Conservation (phyloP, 768 basidiomycete genomes). For the Trametes cingulata region DNA sequence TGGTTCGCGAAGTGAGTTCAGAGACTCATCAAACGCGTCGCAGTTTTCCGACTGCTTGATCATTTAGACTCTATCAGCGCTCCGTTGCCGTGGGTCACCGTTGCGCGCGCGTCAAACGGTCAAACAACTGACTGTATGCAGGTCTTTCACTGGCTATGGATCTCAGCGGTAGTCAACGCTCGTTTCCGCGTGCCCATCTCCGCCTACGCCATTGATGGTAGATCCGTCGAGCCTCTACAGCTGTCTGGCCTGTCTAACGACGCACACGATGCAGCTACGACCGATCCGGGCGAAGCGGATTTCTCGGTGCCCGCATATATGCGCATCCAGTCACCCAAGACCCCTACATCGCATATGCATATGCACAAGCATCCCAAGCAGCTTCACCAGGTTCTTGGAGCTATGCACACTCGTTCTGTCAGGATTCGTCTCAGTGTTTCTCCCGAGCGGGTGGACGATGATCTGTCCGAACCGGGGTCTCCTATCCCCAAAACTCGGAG, state of each 20-base stretch:
- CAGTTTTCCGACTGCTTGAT: not conserved
- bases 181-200: conserved; percentile 13
- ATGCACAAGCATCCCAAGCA: too few species aligned
- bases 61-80: not conserved
- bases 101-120: not conserved
- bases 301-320: not conserved
- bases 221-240: not conserved
- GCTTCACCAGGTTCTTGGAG: too few species aligned
- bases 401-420: too few species aligned
- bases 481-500: not conserved
- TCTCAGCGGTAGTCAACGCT: conserved; percentile 5
- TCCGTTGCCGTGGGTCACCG: conserved; percentile 4
- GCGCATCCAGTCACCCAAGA: too few species aligned
- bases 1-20: conserved; percentile 14
- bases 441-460: too few species aligned
- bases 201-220: conserved; percentile 6
- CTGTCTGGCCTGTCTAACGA: not conserved
- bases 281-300: too few species aligned
- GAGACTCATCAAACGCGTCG: not conserved
- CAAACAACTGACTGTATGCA: not conserved
- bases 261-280: not conserved
- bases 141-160: conserved; percentile 17
- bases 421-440: too few species aligned
- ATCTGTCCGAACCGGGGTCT: too few species aligned
- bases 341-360: too few species aligned